Percentiles rank a stretch among this genome's conserved stretches.
phyloP scores from a whole-genome alignment of 1,139 yeast species.

The Kazachstania sp. region DNA sequence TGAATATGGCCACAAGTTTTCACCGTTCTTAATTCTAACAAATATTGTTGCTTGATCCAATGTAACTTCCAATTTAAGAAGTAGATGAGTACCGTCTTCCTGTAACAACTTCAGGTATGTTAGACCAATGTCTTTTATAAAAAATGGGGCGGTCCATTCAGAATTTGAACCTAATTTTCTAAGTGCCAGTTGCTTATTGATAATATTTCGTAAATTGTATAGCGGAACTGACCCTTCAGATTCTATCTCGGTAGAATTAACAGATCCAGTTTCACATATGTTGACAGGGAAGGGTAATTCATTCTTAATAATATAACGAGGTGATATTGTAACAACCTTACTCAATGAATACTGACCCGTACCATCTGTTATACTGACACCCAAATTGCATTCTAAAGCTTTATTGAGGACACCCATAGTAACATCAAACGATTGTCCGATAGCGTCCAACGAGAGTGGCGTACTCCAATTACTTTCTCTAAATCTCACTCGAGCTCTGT shows the following conservation, averaged over 20 bases:
- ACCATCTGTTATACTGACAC: conserved; percentile 74
- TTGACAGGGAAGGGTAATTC: conserved; percentile 48
- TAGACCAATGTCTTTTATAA: conserved; percentile 76
- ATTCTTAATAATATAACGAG: conserved; percentile 71
- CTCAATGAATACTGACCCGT: conserved; percentile 72
- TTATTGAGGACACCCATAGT: conserved; percentile 49
- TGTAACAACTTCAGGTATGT: conserved; percentile 59
- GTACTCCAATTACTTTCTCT: conserved; percentile 70
- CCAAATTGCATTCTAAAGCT: conserved; percentile 65
- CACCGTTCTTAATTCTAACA: conserved; percentile 64
- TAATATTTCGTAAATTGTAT: conserved; percentile 34
- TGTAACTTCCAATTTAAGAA: conserved; percentile 64
- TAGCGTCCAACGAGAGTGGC: conserved; percentile 78
- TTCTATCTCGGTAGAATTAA: conserved; percentile 38
- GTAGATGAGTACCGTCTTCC: conserved; percentile 54
- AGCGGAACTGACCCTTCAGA: conserved; percentile 53
- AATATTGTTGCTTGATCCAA: conserved; percentile 78
- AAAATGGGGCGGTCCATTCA: conserved; percentile 84
- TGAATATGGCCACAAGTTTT: conserved; percentile 84
- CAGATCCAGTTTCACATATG: conserved; percentile 59
- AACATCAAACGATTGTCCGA: conserved; percentile 73
- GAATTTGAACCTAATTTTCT: conserved; percentile 52
- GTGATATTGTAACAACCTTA: conserved; percentile 71
- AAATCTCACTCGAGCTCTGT: conserved; percentile 61
- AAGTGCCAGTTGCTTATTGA: conserved; percentile 45